phyloP scores from a whole-genome alignment of 306 rosid genomes.

The Astragalus membranaceus region DNA sequence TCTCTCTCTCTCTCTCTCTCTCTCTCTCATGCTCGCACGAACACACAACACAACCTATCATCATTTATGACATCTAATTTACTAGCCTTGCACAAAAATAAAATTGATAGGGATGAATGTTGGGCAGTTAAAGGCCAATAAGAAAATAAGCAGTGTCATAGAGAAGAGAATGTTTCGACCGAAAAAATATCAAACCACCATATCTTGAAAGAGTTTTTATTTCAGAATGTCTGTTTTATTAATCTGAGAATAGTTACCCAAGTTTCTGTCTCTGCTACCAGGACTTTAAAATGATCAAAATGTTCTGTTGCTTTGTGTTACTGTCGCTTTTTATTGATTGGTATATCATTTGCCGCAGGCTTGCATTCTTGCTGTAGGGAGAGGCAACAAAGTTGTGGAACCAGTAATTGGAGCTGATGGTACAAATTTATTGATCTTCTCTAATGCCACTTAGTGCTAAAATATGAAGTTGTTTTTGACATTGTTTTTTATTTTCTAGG shows the following conservation, averaged over 20 bases:
- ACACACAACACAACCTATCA: too few species aligned
- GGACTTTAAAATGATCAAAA: neutral
- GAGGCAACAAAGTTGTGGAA: slow-evolving; percentile 90
- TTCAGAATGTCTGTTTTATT: slow-evolving; percentile 4
- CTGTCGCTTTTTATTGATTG: neutral
- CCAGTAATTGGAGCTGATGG: slow-evolving; percentile 74
- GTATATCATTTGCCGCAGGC: slow-evolving; percentile 54
- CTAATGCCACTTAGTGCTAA: neutral
- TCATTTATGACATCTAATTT: neutral
- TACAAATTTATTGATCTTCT: slow-evolving; percentile 32
- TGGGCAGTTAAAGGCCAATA: neutral
- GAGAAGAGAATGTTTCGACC: neutral
- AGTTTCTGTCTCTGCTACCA: neutral
- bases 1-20: slow-evolving; percentile 30
- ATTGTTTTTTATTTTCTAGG: slow-evolving; percentile 39
- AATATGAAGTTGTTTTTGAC: slow-evolving; percentile 21
- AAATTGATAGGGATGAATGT: neutral
- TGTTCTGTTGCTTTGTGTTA: neutral
- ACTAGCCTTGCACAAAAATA: neutral
- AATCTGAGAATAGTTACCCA: neutral
- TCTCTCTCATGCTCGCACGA: neutral
- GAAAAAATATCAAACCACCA: too few species aligned
- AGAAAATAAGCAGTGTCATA: neutral
- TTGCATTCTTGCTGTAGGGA: slow-evolving; percentile 94
- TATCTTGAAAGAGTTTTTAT: neutral